Base-by-base conservation (phyloP, 495 filamentous ascomycete species). In the Penicillium cosmopolitanum region DNA sequence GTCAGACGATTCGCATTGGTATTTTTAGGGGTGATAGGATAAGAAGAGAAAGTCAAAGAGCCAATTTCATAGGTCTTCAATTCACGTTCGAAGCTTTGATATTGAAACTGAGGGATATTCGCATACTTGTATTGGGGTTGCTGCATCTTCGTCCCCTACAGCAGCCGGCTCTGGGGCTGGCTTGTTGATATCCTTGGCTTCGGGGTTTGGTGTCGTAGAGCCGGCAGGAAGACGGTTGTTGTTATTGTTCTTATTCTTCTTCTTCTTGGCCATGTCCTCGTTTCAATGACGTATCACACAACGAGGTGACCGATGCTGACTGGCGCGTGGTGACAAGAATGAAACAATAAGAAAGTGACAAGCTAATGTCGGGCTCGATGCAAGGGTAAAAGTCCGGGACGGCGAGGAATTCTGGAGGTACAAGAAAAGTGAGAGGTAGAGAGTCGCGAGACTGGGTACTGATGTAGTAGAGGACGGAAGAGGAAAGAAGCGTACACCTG, bases 61-160 rank as follows among this genome's bases (percentile, higher is more conserved):
- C 65, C 61, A 62, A 51, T 69, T 59, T 81, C 71, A 61, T 70
- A 77, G 42, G 73, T 72, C 64, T 78, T 74, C 61, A 78, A 79
- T 46, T 67, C 67, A 73, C 66, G 54, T 35, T 71, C 64, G 63
- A 75, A 66, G 43, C 56, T 66, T 56, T 77, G 72, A 66, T 80
- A 80, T 46, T 72, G 33, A 67, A 67, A 80, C 46, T 57, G 56
- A 59, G 77, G 72, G 66, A 78, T 53, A 42, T 70, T 25, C 67
- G 77, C 78, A 73, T 81, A 81, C 75, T 76, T 63, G 68, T 65
- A 68, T 46, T 71, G 59, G n/a, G 21, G 23, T 35, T 46, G n/a
- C 44, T 47, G 64, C 74, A 79, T 78, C 67, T 68, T 76, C 67
- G 51, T 53, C 63, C 53, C 62, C 60, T 66, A 62, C 67, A 62